Evolutionary conservation across 176 grass and related monocot species (phyloP), one percentile per base, ranked within the genome.

Genomic region (Oryza coarctata): DNA sequence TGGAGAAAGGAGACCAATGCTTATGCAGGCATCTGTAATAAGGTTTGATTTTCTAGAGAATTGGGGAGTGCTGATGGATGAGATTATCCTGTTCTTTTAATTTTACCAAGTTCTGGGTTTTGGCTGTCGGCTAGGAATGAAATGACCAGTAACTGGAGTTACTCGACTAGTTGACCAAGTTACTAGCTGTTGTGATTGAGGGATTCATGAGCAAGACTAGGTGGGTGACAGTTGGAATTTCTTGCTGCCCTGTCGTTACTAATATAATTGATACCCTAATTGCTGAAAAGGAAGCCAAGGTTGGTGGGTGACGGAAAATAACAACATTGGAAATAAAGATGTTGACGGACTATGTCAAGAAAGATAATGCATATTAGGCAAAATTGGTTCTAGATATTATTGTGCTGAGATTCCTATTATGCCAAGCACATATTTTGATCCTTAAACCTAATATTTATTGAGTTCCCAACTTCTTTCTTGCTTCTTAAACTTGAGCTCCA

Each of bases 181-280:
- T 75, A 9, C 18, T 85, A 32, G n/a, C 36, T 81, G 17, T 30
- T 66, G n/a, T 70, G 31, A 49, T 84, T 63, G 70, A 17, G 44
- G 20, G 55, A 31, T n/a, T 18, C 50, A 55, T 55, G 27, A 41
- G 23, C 11, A 4, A 38, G 62, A 84, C 36, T 79, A 61, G 58
- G 68, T 61, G 36, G 22, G 30, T 70, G 50, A 18, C 76, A 80
- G 63, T 50, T 83, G 41, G 25, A 39, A 31, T 65, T 69, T 84
- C 38, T 31, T 63, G 30, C 9, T 74, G 3, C 39, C 39, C 63
- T 64, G 75, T 63, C 5, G 20, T 55, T 9, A 55, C 50, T 70
- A 23, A 25, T 41, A 22, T 68, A 45, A 34, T 52, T 43, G 60
- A 50, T 38, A 9, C 7, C 40, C 12, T 84, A 41, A 60, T 69